A percentile compares a stretch with the other conserved stretches of the same genome.
phyloP scores from a whole-genome alignment of 768 basidiomycete genomes.

The Mycena vitilis region DNA sequence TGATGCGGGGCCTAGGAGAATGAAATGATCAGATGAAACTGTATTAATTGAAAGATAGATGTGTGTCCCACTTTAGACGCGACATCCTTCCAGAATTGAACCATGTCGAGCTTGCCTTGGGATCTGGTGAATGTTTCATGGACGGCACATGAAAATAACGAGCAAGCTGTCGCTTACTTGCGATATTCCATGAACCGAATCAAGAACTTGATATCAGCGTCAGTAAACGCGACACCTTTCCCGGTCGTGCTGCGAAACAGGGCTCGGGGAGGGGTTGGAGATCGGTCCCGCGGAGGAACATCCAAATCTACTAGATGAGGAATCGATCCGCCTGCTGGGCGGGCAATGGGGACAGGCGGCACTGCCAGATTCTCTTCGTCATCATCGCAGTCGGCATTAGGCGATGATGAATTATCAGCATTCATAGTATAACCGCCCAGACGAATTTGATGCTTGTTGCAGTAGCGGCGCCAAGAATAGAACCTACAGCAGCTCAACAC shows the following conservation, averaged over 20 bases:
- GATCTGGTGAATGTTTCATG: constrained; percentile 51
- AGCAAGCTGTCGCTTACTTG: constrained; percentile 60
- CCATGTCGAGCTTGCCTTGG: constrained; percentile 77
- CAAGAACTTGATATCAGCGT: constrained; percentile 83
- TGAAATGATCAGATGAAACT: constrained; percentile 22
- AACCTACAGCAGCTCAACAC: constrained; percentile 59
- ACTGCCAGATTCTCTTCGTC: constrained; percentile 46
- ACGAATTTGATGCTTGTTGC: constrained; percentile 94
- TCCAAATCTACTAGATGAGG: constrained; percentile 38
- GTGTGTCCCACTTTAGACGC: constrained; percentile 64
- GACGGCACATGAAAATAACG: constrained; percentile 23
- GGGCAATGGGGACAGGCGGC: constrained; percentile 16
- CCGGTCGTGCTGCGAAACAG: constrained; percentile 88
- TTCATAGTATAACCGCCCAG: constrained; percentile 88
- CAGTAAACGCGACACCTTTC: constrained; percentile 90
- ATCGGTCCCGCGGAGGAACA: constrained; percentile 63
- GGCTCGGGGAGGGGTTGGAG: constrained; percentile 84
- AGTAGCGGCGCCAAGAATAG: constrained; percentile 92
- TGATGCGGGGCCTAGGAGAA: constrained; percentile 81
- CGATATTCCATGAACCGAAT: constrained; percentile 83
- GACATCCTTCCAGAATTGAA: constrained; percentile 83
- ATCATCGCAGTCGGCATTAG: constrained; percentile 53
- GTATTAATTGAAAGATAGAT: constrained; percentile 16
- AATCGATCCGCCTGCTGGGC: constrained; percentile 40
- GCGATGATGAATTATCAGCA: constrained; percentile 60